Evolutionary conservation across 2,329 filamentous ascomycete genomes (phyloP).

Genomic region (Hypoxylon sp.): DNA sequence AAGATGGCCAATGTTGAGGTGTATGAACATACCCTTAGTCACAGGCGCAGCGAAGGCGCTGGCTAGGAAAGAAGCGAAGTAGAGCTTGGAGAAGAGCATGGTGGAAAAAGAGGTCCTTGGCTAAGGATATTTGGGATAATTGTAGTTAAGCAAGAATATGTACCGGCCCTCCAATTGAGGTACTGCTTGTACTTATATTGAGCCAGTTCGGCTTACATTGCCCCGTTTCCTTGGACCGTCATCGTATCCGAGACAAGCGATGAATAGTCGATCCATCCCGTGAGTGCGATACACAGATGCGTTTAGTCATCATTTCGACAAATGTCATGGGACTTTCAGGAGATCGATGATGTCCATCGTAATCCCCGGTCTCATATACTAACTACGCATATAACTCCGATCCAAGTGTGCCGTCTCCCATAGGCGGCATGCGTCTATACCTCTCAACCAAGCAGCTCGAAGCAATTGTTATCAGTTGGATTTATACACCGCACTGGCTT

Average conservation of each 20-base stretch:
- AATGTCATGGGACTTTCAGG: not conserved
- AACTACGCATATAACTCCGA: not conserved
- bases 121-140: not conserved
- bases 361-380: not conserved
- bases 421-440: conserved; percentile 2
- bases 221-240: not conserved
- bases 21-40: conserved; percentile 16
- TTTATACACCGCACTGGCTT: not conserved
- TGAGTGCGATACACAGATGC: not conserved
- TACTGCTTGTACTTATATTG: conserved; percentile 15
- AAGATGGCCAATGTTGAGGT: not conserved
- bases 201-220: not conserved
- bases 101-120: not conserved
- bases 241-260: not conserved
- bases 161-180: not conserved
- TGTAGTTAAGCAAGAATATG: not conserved
- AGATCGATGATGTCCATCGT: not conserved
- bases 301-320: not conserved
- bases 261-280: not conserved
- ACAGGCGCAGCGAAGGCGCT: conserved; percentile 26
- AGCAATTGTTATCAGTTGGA: not conserved
- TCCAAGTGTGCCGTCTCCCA: not conserved
- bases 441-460: conserved; percentile 8
- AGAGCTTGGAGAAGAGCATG: conserved; percentile 37
- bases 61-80: conserved; percentile 29